A percentile compares a stretch with the other conserved stretches of the same genome.
phyloP scores from a whole-genome alignment of 75 land plant species.

The Picea sitchensis region DNA sequence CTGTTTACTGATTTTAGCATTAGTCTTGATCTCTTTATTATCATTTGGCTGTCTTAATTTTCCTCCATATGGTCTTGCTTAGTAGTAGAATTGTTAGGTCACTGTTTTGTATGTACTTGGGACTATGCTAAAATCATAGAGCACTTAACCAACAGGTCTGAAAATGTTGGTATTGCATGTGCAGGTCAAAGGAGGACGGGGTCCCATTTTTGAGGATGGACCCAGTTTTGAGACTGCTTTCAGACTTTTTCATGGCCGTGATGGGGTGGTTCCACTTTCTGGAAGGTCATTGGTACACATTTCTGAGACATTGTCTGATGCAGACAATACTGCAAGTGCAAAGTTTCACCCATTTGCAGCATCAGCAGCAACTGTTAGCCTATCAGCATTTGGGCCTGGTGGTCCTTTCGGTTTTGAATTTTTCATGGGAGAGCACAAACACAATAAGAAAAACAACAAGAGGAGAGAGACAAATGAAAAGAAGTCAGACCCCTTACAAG shows the following conservation, averaged over 20 bases:
- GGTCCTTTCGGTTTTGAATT: constrained; percentile 91
- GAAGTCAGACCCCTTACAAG: constrained; percentile 40
- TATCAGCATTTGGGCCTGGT: constrained; percentile 76
- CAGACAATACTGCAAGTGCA: constrained; percentile 17
- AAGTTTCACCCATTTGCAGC: constrained; percentile 93
- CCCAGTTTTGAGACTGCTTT: constrained; percentile 94
- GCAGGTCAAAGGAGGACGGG: constrained; percentile 71
- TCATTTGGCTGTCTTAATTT: too few species aligned
- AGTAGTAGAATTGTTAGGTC: too few species aligned
- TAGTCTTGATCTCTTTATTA: too few species aligned
- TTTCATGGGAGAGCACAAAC: constrained; percentile 48
- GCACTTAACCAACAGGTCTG: too few species aligned
- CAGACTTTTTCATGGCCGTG: constrained; percentile 85
- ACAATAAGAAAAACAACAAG: constrained; percentile 23
- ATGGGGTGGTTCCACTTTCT: constrained; percentile 94
- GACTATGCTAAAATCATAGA: too few species aligned
- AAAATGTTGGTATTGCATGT: too few species aligned
- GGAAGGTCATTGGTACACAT: constrained; percentile 21
- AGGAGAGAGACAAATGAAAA: constrained; percentile 31
- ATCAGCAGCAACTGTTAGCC: constrained; percentile 93
- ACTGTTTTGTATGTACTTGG: too few species aligned
- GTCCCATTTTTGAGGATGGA: constrained; percentile 99
- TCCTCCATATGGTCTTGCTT: too few species aligned
- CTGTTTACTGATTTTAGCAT: too few species aligned
- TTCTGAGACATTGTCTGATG: not conserved